A percentile compares a stretch with the other conserved stretches of the same genome.
phyloP scores from a whole-genome alignment of 2,329 filamentous ascomycete genomes.

The Leptoxyphium fumago region DNA sequence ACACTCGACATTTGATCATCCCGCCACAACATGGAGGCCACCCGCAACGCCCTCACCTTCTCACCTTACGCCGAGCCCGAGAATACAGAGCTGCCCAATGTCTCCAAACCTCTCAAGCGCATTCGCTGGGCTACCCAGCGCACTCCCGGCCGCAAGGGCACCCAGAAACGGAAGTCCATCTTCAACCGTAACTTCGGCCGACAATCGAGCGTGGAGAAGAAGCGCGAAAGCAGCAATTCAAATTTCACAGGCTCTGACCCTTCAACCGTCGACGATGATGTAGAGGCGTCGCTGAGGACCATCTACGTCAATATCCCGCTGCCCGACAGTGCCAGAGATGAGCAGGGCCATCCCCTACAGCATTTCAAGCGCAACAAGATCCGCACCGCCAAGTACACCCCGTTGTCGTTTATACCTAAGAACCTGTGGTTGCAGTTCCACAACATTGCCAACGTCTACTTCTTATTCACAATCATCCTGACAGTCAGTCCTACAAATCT shows the following conservation, averaged over 20 bases:
- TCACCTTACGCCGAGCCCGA: neutral
- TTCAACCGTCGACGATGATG: slow-evolving; percentile 6
- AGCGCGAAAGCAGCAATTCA: slow-evolving; percentile 20
- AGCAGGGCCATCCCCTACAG: slow-evolving; percentile 58
- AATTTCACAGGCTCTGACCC: neutral
- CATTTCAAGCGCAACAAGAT: slow-evolving; percentile 88
- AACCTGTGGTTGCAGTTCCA: slow-evolving; percentile 98
- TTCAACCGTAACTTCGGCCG: slow-evolving; percentile 44
- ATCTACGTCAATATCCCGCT: slow-evolving; percentile 81
- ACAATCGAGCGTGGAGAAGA: slow-evolving; percentile 20
- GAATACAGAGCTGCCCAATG: neutral
- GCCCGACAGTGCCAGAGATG: slow-evolving; percentile 59
- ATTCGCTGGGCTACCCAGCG: slow-evolving; percentile 95
- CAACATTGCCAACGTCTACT: slow-evolving; percentile 97
- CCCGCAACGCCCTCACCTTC: neutral
- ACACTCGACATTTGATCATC: neutral
- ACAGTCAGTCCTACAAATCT: slow-evolving; percentile 48
- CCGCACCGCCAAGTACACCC: slow-evolving; percentile 92
- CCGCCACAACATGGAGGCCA: neutral
- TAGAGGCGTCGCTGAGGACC: slow-evolving; percentile 35
- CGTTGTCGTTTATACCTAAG: slow-evolving; percentile 87
- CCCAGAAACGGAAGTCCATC: slow-evolving; percentile 68
- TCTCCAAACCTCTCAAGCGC: slow-evolving; percentile 45
- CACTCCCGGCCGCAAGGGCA: slow-evolving; percentile 58
- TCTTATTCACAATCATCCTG: slow-evolving; percentile 89